Evolutionary conservation across 2,329 filamentous ascomycete species (phyloP).

Genomic region (Lachnellula hyalina): DNA sequence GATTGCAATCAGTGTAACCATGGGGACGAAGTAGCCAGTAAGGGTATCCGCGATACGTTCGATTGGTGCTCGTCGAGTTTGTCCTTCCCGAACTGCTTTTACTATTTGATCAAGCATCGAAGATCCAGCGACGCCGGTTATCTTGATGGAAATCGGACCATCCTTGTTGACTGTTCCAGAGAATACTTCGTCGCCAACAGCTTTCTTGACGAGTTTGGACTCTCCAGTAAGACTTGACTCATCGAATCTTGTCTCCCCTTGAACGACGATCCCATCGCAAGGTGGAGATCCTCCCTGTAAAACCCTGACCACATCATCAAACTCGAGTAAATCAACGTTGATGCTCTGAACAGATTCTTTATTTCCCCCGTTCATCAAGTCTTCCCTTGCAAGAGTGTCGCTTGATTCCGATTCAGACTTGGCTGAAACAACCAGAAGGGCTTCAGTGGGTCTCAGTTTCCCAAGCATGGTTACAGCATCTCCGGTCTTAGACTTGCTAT

Average conservation of each 20-base stretch:
- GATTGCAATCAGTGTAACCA: conserved; percentile 64
- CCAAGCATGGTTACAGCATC: conserved; percentile 78
- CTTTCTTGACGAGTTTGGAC: conserved; percentile 62
- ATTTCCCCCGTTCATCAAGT: background rate
- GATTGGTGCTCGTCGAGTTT: conserved; percentile 69
- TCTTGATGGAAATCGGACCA: conserved; percentile 53
- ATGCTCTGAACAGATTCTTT: conserved; percentile 15
- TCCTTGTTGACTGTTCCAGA: conserved; percentile 72
- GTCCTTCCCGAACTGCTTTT: conserved; percentile 69
- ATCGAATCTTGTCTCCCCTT: conserved; percentile 67
- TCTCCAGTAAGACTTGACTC: conserved; percentile 87
- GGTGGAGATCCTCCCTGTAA: conserved; percentile 78
- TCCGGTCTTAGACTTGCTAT: conserved; percentile 86
- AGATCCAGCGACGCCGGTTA: conserved; percentile 59
- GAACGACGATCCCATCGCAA: conserved; percentile 66
- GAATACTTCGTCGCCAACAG: conserved; percentile 57
- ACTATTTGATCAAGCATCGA: conserved; percentile 81
- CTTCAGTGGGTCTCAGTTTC: conserved; percentile 71
- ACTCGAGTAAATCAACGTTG: conserved; percentile 57
- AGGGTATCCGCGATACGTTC: conserved; percentile 68
- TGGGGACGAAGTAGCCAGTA: conserved; percentile 72
- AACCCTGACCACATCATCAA: conserved; percentile 69
- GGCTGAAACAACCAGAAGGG: conserved; percentile 57
- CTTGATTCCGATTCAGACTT: conserved; percentile 3
- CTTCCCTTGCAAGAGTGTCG: conserved; percentile 1